Evolutionary conservation across 2,329 filamentous ascomycete genomes (phyloP), one percentile per base, ranked within the genome.

Genomic region (Neopestalotiopsis sp.): DNA sequence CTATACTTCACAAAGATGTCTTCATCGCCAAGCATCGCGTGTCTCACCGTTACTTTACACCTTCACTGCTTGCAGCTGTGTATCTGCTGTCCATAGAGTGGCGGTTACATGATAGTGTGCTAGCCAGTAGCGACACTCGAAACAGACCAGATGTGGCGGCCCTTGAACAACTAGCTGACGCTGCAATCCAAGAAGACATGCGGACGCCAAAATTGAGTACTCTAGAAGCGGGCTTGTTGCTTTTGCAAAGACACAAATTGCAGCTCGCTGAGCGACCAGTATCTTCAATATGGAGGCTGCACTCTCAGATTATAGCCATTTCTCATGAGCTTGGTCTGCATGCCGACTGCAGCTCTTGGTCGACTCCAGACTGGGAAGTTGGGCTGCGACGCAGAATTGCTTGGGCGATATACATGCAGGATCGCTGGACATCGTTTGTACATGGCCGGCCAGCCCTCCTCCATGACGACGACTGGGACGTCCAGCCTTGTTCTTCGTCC

Each of bases 321-420:
- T 85, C 82, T 13, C 85, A 88, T 72, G 83, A 84, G 20, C 81
- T 89, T 5, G 86, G 87, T 0, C 77, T 89, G 56, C 85, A 88
- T 71, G 79, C 89, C 0, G 87, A 90, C 72, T 86, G 85, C 60
- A 84, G 83, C 1, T 77, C 81, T 56, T 91, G 88, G 89, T 79
- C 83, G 12, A 84, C 90, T 57, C 88, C 88, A 1, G 77, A 79
- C 13, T 89, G 87, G 86, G 89, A 90, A 75, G 83, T 85, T 62
- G 84, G 85, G 5, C 76, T 90, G 24, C 81, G 89, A 32, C 88
- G 86, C 74, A 81, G 89, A 20, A 77, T 90, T 10, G 86, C 84
- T 4, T 91, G 88, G 88, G 88, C 84, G 10, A 77, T 89, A 1
- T 90, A 83, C 72, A 87, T 89, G 81, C 88, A 90, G 74, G 88